Evolutionary conservation across 2,329 filamentous ascomycete genomes (phyloP).

Genomic region (Xylariaceae sp.): DNA sequence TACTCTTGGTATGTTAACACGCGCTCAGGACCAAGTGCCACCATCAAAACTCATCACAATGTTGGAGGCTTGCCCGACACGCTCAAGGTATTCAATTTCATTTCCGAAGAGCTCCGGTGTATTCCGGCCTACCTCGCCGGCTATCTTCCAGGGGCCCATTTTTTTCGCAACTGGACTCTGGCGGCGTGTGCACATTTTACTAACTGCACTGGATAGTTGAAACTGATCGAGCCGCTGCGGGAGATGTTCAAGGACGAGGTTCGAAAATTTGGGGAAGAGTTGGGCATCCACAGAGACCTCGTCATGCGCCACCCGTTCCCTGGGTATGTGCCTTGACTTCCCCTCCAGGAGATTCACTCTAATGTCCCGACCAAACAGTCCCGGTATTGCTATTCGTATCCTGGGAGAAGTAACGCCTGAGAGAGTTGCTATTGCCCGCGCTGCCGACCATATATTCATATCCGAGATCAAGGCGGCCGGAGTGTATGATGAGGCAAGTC

Average conservation of each 20-base stretch:
- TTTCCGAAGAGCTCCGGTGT: too few species aligned
- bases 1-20: too few species aligned
- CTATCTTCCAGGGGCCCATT: too few species aligned
- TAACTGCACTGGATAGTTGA: constrained; percentile 49
- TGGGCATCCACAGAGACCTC: constrained; percentile 76
- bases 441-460: constrained; percentile 77
- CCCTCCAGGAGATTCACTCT: too few species aligned
- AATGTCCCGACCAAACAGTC: too few species aligned
- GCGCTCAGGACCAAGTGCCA: too few species aligned
- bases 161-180: too few species aligned
- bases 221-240: constrained; percentile 79
- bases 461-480: constrained; percentile 75
- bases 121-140: too few species aligned
- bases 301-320: constrained; percentile 82
- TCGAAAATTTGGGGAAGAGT: constrained; percentile 69
- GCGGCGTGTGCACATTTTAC: constrained; percentile 36
- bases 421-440: constrained; percentile 78
- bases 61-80: constrained; percentile 50
- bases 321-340: too few species aligned
- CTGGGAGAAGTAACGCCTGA: constrained; percentile 84
- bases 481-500: constrained; percentile 66
- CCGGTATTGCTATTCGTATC: constrained; percentile 75
- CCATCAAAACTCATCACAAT: constrained; percentile 50
- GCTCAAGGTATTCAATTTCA: too few species aligned
- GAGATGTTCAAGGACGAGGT: constrained; percentile 82